Evolutionary conservation across 1,139 yeast genomes (phyloP), one percentile per base, ranked within the genome.

Genomic region (Pichia sp.): DNA sequence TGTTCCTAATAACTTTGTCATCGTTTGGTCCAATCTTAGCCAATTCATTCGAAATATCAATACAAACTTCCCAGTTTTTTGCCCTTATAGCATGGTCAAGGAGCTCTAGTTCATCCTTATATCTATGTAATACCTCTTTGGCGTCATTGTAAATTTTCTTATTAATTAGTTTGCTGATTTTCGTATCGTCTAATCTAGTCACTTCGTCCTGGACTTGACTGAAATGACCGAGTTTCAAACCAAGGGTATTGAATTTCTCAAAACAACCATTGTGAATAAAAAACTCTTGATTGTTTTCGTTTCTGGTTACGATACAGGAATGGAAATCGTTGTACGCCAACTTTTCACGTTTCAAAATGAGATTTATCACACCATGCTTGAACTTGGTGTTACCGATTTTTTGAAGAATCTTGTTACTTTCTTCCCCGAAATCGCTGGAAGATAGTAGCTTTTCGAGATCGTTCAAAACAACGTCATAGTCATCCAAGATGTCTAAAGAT

Each of bases 321-420:
- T 72, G 69, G 55, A 83, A 75, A 64, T 80, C 84, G 3, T 66
- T 65, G 8, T 80, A 71, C 0, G 87, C 84, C 42, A 71, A 69
- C 6, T 63, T 55, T 30, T 78, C 83, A 59, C 75, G 77, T 46
- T 78, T 77, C 58, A 82, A 64, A 46, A 77, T 73, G 56, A 79
- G 68, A 55, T 81, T 83, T 7, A 82, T 75, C 53, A 81, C 65
- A 1, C 85, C 85, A 59, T 78, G 78, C 63, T 79, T 81, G 64
- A 43, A 49, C 1, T 50, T 49, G 20, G 52, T 53, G 16, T 42
- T 50, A 6, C 24, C 36, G 29, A 48, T 31, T 16, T 40, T 52
- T 24, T 49, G 38, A 1, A 45, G 42, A 0, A 55, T 43, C 33
- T 54, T 55, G 17, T 41, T 40, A 12, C 40, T 46, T 36, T 16